Evolutionary conservation across 1,284 basidiomycete species (phyloP).

Genomic region (Ustilago bromivora): DNA sequence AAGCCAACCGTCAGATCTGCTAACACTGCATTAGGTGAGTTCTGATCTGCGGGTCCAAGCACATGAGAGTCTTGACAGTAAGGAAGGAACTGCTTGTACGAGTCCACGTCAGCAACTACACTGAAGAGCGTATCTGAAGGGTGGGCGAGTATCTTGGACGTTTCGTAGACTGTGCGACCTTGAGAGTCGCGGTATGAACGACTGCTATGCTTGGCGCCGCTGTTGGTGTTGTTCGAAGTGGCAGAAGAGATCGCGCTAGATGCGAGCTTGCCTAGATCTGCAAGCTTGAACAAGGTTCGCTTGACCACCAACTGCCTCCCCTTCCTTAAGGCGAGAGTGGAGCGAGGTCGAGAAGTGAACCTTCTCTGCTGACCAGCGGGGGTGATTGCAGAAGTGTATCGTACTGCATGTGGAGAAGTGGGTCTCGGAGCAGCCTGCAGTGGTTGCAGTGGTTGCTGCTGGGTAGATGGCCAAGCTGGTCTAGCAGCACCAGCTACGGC

Average conservation of each 20-base stretch:
- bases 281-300: conserved; percentile 43
- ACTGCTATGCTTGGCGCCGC: conserved; percentile 3
- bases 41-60: conserved; percentile 67
- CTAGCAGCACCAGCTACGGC: conserved; percentile 9
- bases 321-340: not conserved
- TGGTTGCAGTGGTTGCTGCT: conserved; percentile 24
- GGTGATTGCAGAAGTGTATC: conserved; percentile 15
- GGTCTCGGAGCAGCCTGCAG: conserved; percentile 21
- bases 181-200: conserved; percentile 35
- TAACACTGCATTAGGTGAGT: conserved; percentile 65
- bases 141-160: conserved; percentile 27
- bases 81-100: conserved; percentile 88
- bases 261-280: conserved; percentile 48
- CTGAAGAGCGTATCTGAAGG: conserved; percentile 79
- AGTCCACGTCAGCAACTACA: conserved; percentile 86
- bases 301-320: not conserved
- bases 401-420: not conserved
- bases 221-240: not conserved
- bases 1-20: conserved; percentile 92
- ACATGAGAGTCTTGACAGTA: conserved; percentile 86
- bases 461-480: conserved; percentile 16
- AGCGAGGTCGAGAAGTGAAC: not conserved
- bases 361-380: conserved; percentile 26
- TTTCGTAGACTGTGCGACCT: conserved; percentile 41
- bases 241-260: conserved; percentile 26